A percentile compares a stretch with the other conserved stretches of the same genome.
phyloP scores from a whole-genome alignment of 2,329 filamentous ascomycete genomes.

The Pseudomassariella vexata region DNA sequence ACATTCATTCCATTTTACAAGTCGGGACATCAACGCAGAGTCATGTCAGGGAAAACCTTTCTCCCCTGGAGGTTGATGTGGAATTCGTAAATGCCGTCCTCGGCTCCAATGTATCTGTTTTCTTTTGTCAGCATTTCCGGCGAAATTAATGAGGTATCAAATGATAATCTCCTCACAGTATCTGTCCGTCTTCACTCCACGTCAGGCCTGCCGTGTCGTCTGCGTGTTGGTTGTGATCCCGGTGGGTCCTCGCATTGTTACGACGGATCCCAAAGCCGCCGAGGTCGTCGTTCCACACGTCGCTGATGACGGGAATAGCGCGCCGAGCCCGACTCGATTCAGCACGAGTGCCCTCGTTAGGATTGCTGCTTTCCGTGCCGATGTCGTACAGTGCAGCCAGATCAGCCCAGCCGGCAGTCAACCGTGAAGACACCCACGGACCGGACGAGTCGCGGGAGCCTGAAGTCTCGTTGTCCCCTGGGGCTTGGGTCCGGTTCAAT shows the following conservation, averaged over 20 bases:
- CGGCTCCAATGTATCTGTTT: slow-evolving; percentile 58
- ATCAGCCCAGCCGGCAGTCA: slow-evolving; percentile 32
- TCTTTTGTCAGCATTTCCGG: too few species aligned
- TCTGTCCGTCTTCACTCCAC: slow-evolving; percentile 57
- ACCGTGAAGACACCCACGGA: slow-evolving; percentile 18
- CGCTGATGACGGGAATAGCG: slow-evolving; percentile 22
- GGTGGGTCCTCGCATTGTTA: slow-evolving; percentile 19
- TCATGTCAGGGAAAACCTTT: slow-evolving; percentile 52
- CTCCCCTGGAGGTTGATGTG: slow-evolving; percentile 58
- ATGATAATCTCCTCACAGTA: slow-evolving; percentile 41
- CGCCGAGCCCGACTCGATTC: slow-evolving; percentile 21
- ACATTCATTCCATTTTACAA: slow-evolving; percentile 2
- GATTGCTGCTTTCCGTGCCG: slow-evolving; percentile 12
- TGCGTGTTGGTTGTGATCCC: slow-evolving; percentile 38
- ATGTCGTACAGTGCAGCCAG: slow-evolving; percentile 36
- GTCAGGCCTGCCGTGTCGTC: slow-evolving; percentile 56
- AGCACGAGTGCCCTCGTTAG: slow-evolving; percentile 19
- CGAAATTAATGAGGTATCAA: not conserved
- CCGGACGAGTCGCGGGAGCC: slow-evolving; percentile 18
- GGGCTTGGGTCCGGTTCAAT: slow-evolving; percentile 14
- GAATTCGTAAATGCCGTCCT: slow-evolving; percentile 73
- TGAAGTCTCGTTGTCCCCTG: slow-evolving; percentile 12
- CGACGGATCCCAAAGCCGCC: slow-evolving; percentile 16
- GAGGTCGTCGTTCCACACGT: slow-evolving; percentile 24
- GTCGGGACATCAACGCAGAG: slow-evolving; percentile 36